These are phyloP conservation scores for Saccharum hybrid DNA, from an alignment of 202 grass and related monocot species.

Conservation along the genomic window DNA sequence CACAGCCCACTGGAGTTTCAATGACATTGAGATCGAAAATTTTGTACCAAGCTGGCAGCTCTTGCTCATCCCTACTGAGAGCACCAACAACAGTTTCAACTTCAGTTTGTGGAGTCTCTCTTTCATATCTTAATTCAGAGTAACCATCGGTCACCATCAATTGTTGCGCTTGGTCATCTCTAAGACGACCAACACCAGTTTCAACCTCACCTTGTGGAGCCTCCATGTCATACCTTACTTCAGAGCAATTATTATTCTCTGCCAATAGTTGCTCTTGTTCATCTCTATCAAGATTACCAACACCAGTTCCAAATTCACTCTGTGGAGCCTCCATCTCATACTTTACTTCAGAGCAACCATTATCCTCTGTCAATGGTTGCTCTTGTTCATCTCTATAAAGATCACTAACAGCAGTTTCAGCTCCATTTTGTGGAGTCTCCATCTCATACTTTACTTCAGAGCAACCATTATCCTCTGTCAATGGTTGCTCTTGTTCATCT, in stretches of 20 bases:
- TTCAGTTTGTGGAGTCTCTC: slow-evolving; percentile 19
- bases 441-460: not conserved
- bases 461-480: slow-evolving; percentile 29
- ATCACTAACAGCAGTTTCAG: slow-evolving; percentile 24
- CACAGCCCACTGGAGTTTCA: slow-evolving; percentile 40
- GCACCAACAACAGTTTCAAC: slow-evolving; percentile 18
- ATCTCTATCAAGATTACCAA: slow-evolving; percentile 30
- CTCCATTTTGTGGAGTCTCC: slow-evolving; percentile 14
- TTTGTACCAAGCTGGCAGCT: slow-evolving; percentile 41
- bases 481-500: slow-evolving; percentile 50
- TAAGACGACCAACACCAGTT: slow-evolving; percentile 31
- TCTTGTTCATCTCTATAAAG: slow-evolving; percentile 50
- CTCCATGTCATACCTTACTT: not conserved
- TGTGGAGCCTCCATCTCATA: slow-evolving; percentile 25
- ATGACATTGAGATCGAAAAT: slow-evolving; percentile 55
- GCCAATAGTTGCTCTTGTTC: slow-evolving; percentile 48
- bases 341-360: not conserved
- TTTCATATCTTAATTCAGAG: not conserved
- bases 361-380: slow-evolving; percentile 26
- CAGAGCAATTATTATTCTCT: not conserved
- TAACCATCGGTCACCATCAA: slow-evolving; percentile 17
- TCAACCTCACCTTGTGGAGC: slow-evolving; percentile 27
- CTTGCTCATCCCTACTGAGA: slow-evolving; percentile 47
- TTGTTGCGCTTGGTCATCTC: slow-evolving; percentile 45
- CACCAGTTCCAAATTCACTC: slow-evolving; percentile 37